phyloP scores from a whole-genome alignment of 108 stramenopile genomes.

The Cyclotella distinguenda region DNA sequence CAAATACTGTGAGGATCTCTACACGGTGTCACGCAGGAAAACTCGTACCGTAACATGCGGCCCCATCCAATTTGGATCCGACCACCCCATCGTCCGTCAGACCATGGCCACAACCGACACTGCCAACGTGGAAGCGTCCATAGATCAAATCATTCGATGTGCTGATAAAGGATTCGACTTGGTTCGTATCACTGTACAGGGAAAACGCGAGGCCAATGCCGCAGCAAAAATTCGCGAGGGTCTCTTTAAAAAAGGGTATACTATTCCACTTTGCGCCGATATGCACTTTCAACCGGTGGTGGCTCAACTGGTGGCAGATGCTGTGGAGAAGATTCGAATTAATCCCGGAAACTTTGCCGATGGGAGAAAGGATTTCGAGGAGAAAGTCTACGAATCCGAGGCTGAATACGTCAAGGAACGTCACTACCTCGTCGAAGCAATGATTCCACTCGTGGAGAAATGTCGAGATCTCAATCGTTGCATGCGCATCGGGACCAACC shows the following conservation, averaged over 20 bases:
- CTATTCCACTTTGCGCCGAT: slow-evolving; percentile 96
- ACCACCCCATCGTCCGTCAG: slow-evolving; percentile 95
- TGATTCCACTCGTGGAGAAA: slow-evolving; percentile 90
- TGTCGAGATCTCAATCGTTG: slow-evolving; percentile 90
- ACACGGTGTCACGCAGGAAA: slow-evolving; percentile 69
- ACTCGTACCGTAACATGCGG: slow-evolving; percentile 85
- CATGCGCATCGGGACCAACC: slow-evolving; percentile 98
- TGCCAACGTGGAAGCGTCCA: slow-evolving; percentile 90
- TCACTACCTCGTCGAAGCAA: slow-evolving; percentile 79
- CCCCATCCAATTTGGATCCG: slow-evolving; percentile 92
- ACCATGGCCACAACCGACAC: slow-evolving; percentile 98
- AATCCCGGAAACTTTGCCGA: slow-evolving; percentile 98
- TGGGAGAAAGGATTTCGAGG: slow-evolving; percentile 91
- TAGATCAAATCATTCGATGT: slow-evolving; percentile 94
- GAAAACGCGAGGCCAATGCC: slow-evolving; percentile 88
- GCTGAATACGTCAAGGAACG: slow-evolving; percentile 79
- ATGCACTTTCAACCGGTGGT: slow-evolving; percentile 96
- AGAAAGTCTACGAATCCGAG: slow-evolving; percentile 91
- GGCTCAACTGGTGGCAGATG: slow-evolving; percentile 90
- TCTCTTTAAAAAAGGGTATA: slow-evolving; percentile 89
- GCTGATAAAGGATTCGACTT: slow-evolving; percentile 93
- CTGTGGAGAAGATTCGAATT: slow-evolving; percentile 96
- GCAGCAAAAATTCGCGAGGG: slow-evolving; percentile 84
- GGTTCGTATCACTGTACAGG: slow-evolving; percentile 95
- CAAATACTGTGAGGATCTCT: slow-evolving; percentile 86